Conservation (phyloP, 495 filamentous ascomycete species). For the Penicillium turbatum region DNA sequence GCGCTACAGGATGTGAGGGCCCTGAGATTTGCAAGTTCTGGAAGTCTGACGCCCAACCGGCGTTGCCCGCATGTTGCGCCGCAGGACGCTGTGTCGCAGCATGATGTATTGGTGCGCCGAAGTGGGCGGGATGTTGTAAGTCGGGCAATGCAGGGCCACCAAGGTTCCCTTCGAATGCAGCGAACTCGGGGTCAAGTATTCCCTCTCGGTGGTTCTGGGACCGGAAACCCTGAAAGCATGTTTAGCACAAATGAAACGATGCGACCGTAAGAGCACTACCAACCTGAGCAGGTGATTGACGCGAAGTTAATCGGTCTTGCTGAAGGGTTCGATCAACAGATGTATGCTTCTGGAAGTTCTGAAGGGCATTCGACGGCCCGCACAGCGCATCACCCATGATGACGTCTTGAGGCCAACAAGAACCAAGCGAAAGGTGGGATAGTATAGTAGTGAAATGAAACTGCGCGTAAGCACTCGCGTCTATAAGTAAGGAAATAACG, state of each 20-base stretch:
- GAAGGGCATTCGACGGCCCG: slow-evolving; percentile 83
- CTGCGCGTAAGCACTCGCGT: neutral
- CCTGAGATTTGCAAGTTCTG: slow-evolving; percentile 45
- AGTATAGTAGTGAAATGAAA: neutral
- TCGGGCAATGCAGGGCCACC: slow-evolving; percentile 29
- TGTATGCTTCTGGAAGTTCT: slow-evolving; percentile 78
- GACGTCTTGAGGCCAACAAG: slow-evolving; percentile 4
- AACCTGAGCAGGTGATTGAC: slow-evolving; percentile 55
- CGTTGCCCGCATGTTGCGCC: slow-evolving; percentile 18
- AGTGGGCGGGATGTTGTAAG: slow-evolving; percentile 30
- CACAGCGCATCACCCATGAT: slow-evolving; percentile 80
- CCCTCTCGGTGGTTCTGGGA: slow-evolving; percentile 53
- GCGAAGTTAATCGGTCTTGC: slow-evolving; percentile 67
- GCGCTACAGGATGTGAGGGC: slow-evolving; percentile 29
- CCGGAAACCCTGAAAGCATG: slow-evolving; percentile 53
- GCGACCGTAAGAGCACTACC: neutral
- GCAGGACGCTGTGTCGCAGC: slow-evolving; percentile 17
- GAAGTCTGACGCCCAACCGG: slow-evolving; percentile 49
- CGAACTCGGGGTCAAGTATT: slow-evolving; percentile 62
- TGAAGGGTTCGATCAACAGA: slow-evolving; percentile 75
- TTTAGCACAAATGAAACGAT: slow-evolving; percentile 6
- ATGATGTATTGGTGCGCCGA: slow-evolving; percentile 16
- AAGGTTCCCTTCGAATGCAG: slow-evolving; percentile 61
- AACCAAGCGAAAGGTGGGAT: neutral
- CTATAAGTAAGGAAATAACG: neutral